Evolutionary conservation across 225 moss, liverwort and hornwort genomes (phyloP).

Genomic region (Sphagnum contortum): DNA sequence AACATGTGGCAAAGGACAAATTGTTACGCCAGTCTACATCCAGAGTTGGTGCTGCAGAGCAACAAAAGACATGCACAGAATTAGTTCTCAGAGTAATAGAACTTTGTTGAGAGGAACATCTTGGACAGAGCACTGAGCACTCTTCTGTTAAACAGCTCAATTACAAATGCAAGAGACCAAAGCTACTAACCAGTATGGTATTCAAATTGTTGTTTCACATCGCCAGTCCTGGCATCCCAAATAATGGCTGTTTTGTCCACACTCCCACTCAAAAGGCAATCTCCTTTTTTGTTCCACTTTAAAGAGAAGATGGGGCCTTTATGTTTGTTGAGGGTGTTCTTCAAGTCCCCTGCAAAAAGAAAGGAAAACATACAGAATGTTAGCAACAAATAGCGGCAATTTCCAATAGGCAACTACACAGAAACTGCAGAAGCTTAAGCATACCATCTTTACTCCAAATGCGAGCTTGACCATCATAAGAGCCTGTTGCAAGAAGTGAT

Average conservation of each 20-base stretch:
- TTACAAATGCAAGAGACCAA: too few species aligned
- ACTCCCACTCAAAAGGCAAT: constrained; percentile 95
- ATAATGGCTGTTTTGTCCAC: constrained; percentile 99
- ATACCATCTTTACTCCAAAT: constrained; percentile 99
- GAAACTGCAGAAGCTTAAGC: constrained; percentile 2
- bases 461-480: constrained; percentile 98
- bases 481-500: constrained; percentile 85
- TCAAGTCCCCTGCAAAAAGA: constrained; percentile 72
- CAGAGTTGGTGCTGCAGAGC: constrained; percentile 80
- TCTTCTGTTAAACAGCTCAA: too few species aligned
- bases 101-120: too few species aligned
- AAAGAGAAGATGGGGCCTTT: constrained; percentile 98
- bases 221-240: constrained; percentile 98
- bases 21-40: constrained; percentile 99
- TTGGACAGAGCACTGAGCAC: too few species aligned
- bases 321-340: constrained; percentile 91
- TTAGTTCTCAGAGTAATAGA: too few species aligned
- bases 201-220: constrained; percentile 98
- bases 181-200: constrained; percentile 62
- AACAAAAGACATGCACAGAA: neutral
- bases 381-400: too few species aligned
- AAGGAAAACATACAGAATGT: too few species aligned
- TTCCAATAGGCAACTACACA: too few species aligned
- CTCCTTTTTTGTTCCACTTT: constrained; percentile 99
- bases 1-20: constrained; percentile 94